These are phyloP conservation scores for Clavispora fructus DNA, from an alignment of 805 yeast genomes.

Conservation along the genomic window DNA sequence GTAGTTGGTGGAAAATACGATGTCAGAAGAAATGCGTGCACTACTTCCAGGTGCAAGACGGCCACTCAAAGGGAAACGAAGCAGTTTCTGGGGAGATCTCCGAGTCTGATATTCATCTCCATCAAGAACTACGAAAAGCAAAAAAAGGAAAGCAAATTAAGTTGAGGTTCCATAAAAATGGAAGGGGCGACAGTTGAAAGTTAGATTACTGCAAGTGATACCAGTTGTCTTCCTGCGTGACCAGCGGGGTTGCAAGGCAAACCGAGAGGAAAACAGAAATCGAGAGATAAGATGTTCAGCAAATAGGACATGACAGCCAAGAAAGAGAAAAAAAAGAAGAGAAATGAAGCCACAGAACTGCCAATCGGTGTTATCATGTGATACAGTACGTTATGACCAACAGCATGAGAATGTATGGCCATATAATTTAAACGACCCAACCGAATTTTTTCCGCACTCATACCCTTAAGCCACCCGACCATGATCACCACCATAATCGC, in stretches of 20 bases:
- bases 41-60: not conserved
- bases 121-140: too few relatives aligned
- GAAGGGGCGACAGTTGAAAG: too few relatives aligned
- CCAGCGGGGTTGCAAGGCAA: too few relatives aligned
- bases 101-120: too few relatives aligned
- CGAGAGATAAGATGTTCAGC: too few relatives aligned
- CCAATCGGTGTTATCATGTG: not conserved
- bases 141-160: too few relatives aligned
- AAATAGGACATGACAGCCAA: too few relatives aligned
- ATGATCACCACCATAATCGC: slow-evolving; percentile 28
- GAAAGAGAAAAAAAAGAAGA: not conserved
- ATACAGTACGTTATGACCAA: not conserved
- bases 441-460: not conserved
- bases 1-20: not conserved
- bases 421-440: not conserved
- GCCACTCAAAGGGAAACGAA: not conserved
- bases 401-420: not conserved
- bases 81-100: too few relatives aligned
- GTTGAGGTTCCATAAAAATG: too few relatives aligned
- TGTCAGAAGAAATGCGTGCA: not conserved
- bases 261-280: too few relatives aligned
- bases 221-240: not conserved
- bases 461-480: not conserved
- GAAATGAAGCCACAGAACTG: not conserved
- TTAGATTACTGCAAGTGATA: too few relatives aligned